phyloP scores from a whole-genome alignment of 2,329 filamentous ascomycete genomes.

The Thyridium curvatum region DNA sequence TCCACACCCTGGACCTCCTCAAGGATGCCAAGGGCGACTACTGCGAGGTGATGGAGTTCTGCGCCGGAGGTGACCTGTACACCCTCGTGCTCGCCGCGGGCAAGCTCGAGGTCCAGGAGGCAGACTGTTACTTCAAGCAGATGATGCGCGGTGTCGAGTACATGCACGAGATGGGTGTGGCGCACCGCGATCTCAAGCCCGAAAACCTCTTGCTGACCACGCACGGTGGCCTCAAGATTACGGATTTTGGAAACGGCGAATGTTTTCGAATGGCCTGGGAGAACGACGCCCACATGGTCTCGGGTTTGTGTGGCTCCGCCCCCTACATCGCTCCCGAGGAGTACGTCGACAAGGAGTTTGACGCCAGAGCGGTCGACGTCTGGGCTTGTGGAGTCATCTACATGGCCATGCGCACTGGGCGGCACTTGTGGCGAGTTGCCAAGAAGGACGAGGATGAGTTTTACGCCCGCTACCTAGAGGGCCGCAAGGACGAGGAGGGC shows the following conservation, averaged over 20 bases:
- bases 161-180: conserved; percentile 98
- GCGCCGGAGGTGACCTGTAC: conserved; percentile 91
- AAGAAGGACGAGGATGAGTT: conserved; percentile 97
- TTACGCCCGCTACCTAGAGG: conserved; percentile 88
- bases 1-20: conserved; percentile 91
- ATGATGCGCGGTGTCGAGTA: conserved; percentile 99
- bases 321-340: conserved; percentile 98
- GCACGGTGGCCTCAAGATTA: conserved; percentile 91
- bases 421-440: conserved; percentile 94
- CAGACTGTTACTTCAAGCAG: conserved; percentile 98
- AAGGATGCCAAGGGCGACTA: conserved; percentile 96
- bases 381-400: conserved; percentile 99
- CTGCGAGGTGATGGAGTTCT: conserved; percentile 99
- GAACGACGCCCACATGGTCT: conserved; percentile 96
- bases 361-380: conserved; percentile 93
- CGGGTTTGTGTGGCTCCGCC: conserved; percentile 89
- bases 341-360: conserved; percentile 91
- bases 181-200: conserved; percentile 92
- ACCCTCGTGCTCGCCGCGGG: conserved; percentile 85
- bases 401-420: conserved; percentile 97
- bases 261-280: conserved; percentile 99
- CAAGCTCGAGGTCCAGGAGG: conserved; percentile 86
- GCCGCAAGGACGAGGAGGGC: conserved; percentile 87
- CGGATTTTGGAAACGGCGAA: conserved; percentile 97
- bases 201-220: conserved; percentile 94